A percentile compares a stretch with the other conserved stretches of the same genome.
These are phyloP conservation scores for Rutstroemia sp. DNA, from an alignment of 2,329 filamentous ascomycete species.

Conservation along the genomic window DNA sequence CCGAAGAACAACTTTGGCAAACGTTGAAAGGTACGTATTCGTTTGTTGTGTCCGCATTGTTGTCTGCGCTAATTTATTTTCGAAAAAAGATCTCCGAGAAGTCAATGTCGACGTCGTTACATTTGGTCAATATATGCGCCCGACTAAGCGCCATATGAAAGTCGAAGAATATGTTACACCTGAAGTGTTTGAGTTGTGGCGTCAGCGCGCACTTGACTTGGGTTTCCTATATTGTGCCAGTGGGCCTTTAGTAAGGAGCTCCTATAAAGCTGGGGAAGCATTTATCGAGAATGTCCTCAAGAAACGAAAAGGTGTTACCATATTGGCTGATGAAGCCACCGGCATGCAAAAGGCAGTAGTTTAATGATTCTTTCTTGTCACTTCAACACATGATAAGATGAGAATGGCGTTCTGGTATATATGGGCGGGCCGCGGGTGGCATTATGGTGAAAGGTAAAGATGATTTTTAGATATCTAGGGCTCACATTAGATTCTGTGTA, in stretches of 20 bases:
- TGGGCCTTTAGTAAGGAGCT: slow-evolving; percentile 85
- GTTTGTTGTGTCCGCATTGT: not conserved
- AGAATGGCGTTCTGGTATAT: slow-evolving; percentile 2
- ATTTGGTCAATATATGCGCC: slow-evolving; percentile 99
- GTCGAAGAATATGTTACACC: slow-evolving; percentile 94
- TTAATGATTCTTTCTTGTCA: slow-evolving; percentile 2
- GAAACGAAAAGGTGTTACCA: slow-evolving; percentile 26
- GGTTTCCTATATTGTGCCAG: slow-evolving; percentile 96
- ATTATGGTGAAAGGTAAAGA: not conserved
- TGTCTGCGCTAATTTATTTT: slow-evolving; percentile 11
- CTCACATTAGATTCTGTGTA: not conserved
- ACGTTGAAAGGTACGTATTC: slow-evolving; percentile 55
- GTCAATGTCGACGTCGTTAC: slow-evolving; percentile 88
- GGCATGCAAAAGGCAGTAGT: slow-evolving; percentile 25
- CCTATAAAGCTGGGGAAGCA: slow-evolving; percentile 95
- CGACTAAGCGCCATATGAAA: slow-evolving; percentile 95
- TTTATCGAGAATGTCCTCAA: slow-evolving; percentile 95
- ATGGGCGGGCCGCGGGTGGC: not conserved
- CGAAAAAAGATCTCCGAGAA: slow-evolving; percentile 60
- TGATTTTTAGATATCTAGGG: not conserved
- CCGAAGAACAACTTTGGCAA: slow-evolving; percentile 75
- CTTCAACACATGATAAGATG: slow-evolving; percentile 1
- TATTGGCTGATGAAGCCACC: slow-evolving; percentile 22
- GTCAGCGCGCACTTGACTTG: slow-evolving; percentile 81
- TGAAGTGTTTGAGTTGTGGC: slow-evolving; percentile 86